These are phyloP conservation scores for Byssochlamys sp. DNA, from an alignment of 2,329 filamentous ascomycete species.

Conservation along the genomic window DNA sequence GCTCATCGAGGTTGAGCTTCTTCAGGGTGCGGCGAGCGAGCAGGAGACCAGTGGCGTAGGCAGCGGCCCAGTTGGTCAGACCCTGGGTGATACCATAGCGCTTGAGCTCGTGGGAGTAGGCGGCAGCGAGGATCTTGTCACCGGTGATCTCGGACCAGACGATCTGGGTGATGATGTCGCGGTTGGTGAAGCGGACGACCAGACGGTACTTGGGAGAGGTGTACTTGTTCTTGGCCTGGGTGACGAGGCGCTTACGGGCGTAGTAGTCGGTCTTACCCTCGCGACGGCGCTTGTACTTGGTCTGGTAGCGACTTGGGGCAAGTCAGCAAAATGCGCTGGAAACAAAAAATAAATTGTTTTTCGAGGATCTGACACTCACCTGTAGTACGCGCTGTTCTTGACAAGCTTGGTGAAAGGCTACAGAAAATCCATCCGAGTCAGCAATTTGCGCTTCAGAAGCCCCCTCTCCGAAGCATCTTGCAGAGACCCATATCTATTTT, in stretches of 20 bases:
- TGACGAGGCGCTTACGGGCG: constrained; percentile 97
- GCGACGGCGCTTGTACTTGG: constrained; percentile 97
- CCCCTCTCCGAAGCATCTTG: constrained; percentile 94
- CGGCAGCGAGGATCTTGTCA: constrained; percentile 89
- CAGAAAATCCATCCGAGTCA: constrained; percentile 66
- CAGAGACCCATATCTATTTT: constrained; percentile 56
- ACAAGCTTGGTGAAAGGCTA: constrained; percentile 87
- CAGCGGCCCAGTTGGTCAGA: constrained; percentile 98
- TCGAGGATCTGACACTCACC: constrained; percentile 50
- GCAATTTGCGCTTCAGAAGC: constrained; percentile 98
- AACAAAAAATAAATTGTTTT: constrained; percentile 1
- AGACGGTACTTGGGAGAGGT: constrained; percentile 99
- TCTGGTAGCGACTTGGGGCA: constrained; percentile 78
- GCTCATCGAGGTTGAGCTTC: constrained; percentile 91
- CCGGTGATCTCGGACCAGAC: constrained; percentile 90
- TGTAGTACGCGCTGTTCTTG: constrained; percentile 98
- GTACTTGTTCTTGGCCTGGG: constrained; percentile 99
- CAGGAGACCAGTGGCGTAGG: constrained; percentile 92
- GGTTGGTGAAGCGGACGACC: constrained; percentile 98
- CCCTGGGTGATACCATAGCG: constrained; percentile 96
- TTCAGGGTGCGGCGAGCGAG: constrained; percentile 91
- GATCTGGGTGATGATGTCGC: constrained; percentile 97
- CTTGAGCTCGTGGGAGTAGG: constrained; percentile 95
- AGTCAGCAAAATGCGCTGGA: constrained; percentile 9
- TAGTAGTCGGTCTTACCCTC: constrained; percentile 99